Evolutionary conservation across 78 protist species (phyloP).

Genomic region (Monosiga brevicollis): DNA sequence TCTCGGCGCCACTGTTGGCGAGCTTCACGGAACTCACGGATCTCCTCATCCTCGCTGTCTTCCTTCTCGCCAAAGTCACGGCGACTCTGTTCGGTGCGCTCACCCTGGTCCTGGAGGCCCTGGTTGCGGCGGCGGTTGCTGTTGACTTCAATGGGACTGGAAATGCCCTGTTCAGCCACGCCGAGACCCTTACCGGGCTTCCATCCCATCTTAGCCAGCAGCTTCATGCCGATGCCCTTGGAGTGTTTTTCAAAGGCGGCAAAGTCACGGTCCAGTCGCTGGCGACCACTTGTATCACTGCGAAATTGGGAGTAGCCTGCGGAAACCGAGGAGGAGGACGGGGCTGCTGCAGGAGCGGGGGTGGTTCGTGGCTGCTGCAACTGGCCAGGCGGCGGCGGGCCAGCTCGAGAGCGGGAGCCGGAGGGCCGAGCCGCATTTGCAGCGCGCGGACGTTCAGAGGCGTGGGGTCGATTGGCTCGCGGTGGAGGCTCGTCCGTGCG

Average conservation of each 20-base stretch:
- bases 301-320: no score
- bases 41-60: neutral
- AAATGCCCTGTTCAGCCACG: neutral
- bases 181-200: constrained; percentile 10
- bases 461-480: no score
- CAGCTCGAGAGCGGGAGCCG: no score
- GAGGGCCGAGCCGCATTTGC: no score
- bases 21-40: neutral
- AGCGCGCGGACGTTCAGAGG: no score
- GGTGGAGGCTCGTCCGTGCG: no score
- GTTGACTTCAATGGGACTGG: neutral
- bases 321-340: no score
- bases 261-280: constrained; percentile 3
- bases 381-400: no score
- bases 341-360: no score
- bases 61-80: neutral
- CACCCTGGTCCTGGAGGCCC: neutral
- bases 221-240: constrained; percentile 24
- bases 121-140: neutral
- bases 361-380: no score
- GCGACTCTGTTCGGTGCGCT: neutral
- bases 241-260: constrained; percentile 8
- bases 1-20: neutral
- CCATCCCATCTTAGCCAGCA: constrained; percentile 17
- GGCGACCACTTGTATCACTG: no score